A percentile compares a stretch with the other conserved stretches of the same genome.
These are phyloP conservation scores for Aphanomyces cochlioides DNA, from an alignment of 352 stramenopile genomes.

Conservation along the genomic window DNA sequence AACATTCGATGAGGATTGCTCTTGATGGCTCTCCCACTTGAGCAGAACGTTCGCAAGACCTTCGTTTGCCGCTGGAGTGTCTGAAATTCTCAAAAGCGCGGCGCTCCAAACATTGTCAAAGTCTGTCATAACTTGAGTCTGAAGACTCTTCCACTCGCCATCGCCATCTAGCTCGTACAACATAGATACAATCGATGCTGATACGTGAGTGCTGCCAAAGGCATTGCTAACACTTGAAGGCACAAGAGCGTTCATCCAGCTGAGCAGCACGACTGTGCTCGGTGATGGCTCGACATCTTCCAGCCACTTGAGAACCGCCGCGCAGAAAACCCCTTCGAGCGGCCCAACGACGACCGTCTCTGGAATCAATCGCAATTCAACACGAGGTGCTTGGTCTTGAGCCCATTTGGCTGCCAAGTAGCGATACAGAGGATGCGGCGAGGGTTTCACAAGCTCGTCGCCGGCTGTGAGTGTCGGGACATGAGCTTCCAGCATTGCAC, in stretches of 20 bases:
- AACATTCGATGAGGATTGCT: background rate
- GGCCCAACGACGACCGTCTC: background rate
- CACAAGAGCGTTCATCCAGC: background rate
- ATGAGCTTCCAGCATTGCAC: background rate
- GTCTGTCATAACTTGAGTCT: background rate
- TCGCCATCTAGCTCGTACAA: background rate
- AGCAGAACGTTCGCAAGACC: background rate
- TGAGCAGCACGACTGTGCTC: background rate
- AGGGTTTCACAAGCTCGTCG: background rate
- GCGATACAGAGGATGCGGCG: background rate
- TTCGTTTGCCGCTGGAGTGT: background rate
- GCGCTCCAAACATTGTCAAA: constrained; percentile 5
- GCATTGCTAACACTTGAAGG: background rate
- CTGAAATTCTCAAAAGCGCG: background rate
- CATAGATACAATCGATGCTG: constrained; percentile 8
- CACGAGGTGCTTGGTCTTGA: background rate
- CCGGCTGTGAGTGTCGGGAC: background rate
- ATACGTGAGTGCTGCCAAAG: background rate
- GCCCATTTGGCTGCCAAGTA: constrained; percentile 5
- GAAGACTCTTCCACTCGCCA: background rate
- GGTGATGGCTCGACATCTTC: constrained; percentile 9
- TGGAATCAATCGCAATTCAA: too few species aligned
- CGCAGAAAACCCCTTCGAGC: background rate
- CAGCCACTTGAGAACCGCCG: constrained; percentile 1
- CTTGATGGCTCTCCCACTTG: constrained; percentile 1